Conservation (phyloP, 257 asterid species). For the Solanum acaule region DNA sequence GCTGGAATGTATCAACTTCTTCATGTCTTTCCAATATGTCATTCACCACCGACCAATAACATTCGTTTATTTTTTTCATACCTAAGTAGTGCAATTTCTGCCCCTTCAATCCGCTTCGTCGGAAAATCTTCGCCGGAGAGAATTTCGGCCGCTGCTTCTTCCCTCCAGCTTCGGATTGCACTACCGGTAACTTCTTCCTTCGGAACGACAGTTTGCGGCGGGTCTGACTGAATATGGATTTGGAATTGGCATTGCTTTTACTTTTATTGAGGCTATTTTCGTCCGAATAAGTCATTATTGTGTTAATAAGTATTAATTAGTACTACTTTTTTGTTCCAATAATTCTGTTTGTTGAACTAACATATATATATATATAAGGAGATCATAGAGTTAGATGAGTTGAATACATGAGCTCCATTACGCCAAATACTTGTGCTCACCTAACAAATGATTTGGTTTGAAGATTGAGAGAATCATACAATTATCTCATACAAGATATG, state of each 20-base stretch:
- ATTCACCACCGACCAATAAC: conserved; percentile 18
- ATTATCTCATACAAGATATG: not conserved
- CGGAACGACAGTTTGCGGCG: conserved; percentile 26
- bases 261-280: not conserved
- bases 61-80: conserved; percentile 34
- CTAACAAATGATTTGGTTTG: not conserved
- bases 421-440: not conserved
- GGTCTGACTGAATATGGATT: not conserved
- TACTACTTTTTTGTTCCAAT: not conserved
- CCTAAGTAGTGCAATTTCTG: conserved; percentile 22
- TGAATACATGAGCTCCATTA: not conserved
- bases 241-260: not conserved
- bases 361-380: no score
- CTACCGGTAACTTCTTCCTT: conserved; percentile 28
- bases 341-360: not conserved
- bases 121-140: conserved; percentile 25
- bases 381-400: no score
- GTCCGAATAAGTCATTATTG: conserved; percentile 18
- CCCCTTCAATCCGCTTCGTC: conserved; percentile 33
- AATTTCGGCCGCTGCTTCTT: conserved; percentile 33
- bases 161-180: conserved; percentile 35
- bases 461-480: not conserved
- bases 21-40: conserved; percentile 34
- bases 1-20: conserved; percentile 37
- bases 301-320: not conserved